These are phyloP conservation scores for Polygonum aviculare DNA, from an alignment of 148 eudicot species.

Conservation along the genomic window DNA sequence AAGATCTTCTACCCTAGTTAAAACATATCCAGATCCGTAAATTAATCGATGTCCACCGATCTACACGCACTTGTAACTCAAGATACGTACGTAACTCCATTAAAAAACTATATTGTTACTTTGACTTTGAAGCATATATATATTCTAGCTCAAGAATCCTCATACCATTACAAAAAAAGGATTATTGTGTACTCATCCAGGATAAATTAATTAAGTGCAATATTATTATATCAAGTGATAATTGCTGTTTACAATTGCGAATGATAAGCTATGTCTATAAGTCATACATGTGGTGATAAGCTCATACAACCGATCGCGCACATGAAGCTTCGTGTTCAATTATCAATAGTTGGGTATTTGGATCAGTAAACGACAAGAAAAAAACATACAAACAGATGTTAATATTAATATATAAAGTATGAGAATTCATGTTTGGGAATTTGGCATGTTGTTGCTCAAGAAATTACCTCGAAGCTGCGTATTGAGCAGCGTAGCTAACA, in stretches of 20 bases:
- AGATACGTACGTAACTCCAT: no score
- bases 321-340: neutral
- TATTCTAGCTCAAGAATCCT: no score
- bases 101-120: no score
- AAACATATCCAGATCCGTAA: no score
- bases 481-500: neutral
- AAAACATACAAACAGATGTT: neutral
- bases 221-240: neutral
- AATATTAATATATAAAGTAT: no score
- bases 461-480: neutral
- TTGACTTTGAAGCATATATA: no score
- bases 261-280: neutral
- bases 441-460: neutral
- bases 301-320: neutral
- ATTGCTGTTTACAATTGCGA: neutral
- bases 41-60: no score
- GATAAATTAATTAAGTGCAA: neutral
- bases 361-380: neutral
- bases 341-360: neutral
- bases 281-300: neutral
- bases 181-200: neutral
- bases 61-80: no score
- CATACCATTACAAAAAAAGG: no score
- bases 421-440: neutral
- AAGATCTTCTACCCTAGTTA: no score